Conservation (phyloP, 495 filamentous ascomycete species). For the Penicillium manginii region DNA sequence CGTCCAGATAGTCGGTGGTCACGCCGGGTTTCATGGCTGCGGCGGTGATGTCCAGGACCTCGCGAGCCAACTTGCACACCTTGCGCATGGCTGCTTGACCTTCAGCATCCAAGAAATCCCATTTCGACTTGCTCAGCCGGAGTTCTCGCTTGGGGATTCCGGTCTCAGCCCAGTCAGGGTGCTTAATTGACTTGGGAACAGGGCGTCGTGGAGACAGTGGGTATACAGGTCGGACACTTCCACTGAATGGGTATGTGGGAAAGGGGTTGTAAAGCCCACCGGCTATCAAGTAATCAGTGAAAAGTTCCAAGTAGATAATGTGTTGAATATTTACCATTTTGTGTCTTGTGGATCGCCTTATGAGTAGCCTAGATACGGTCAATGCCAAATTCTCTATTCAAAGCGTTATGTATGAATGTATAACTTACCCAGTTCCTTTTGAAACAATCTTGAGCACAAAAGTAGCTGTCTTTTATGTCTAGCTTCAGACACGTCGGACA, state of each 20-base stretch:
- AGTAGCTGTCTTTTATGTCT: conserved; percentile 75
- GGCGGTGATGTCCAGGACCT: conserved; percentile 80
- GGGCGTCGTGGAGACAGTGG: conserved; percentile 66
- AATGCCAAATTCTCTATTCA: not conserved
- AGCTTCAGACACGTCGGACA: conserved; percentile 84
- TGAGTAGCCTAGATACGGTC: conserved; percentile 60
- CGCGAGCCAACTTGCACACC: conserved; percentile 72
- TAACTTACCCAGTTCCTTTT: conserved; percentile 82
- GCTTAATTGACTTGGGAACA: conserved; percentile 68
- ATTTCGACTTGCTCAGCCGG: conserved; percentile 61
- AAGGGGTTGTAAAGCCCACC: conserved; percentile 76
- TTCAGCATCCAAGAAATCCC: conserved; percentile 65
- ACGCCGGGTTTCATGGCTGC: conserved; percentile 70
- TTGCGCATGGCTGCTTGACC: conserved; percentile 76
- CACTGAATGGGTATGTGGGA: conserved; percentile 74
- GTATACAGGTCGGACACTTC: conserved; percentile 71
- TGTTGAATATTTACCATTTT: conserved; percentile 47
- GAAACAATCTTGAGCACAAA: conserved; percentile 92
- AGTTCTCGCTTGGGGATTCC: conserved; percentile 70
- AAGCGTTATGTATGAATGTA: not conserved
- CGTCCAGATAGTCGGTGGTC: conserved; percentile 83
- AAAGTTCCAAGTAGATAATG: conserved; percentile 46
- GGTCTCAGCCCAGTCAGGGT: conserved; percentile 71
- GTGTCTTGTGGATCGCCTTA: conserved; percentile 56
- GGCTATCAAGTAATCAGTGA: conserved; percentile 68